A percentile compares a stretch with the other conserved stretches of the same genome.
phyloP scores from a whole-genome alignment of 2,329 filamentous ascomycete species.

The Aspergillus cejpii region DNA sequence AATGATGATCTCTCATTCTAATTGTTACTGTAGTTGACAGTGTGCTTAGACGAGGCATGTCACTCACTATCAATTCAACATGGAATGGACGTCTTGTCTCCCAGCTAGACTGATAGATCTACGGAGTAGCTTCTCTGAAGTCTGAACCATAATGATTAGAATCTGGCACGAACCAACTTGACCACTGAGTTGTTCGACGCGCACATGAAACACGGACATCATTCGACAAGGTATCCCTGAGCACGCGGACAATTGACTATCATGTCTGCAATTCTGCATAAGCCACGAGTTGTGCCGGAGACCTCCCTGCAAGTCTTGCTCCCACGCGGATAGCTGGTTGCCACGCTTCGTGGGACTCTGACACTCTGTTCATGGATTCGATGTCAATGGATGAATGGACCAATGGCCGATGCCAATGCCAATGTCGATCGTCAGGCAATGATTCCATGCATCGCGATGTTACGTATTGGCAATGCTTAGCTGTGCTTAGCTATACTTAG shows the following conservation, averaged over 20 bases:
- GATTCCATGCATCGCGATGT: not conserved
- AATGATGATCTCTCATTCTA: too few species aligned
- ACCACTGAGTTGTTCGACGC: not conserved
- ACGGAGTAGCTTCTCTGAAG: too few species aligned
- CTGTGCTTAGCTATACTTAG: constrained; percentile 6
- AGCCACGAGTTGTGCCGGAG: not conserved
- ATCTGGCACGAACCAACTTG: too few species aligned
- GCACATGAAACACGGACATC: not conserved
- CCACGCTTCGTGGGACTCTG: not conserved
- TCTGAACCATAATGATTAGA: too few species aligned
- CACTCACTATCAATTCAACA: too few species aligned
- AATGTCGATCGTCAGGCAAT: not conserved
- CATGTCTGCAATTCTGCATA: too few species aligned
- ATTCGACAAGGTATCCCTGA: not conserved
- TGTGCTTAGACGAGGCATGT: too few species aligned
- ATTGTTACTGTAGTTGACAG: too few species aligned
- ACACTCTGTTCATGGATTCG: too few species aligned
- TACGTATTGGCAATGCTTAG: constrained; percentile 7
- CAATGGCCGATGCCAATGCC: not conserved
- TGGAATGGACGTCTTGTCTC: too few species aligned
- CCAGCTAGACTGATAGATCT: too few species aligned
- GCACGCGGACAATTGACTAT: not conserved
- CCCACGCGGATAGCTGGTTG: not conserved
- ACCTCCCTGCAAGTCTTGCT: not conserved
- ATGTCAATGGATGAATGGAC: not conserved